Evolutionary conservation across 805 yeast species (phyloP), one percentile per base, ranked within the genome.

Genomic region (Starmerella powellii): DNA sequence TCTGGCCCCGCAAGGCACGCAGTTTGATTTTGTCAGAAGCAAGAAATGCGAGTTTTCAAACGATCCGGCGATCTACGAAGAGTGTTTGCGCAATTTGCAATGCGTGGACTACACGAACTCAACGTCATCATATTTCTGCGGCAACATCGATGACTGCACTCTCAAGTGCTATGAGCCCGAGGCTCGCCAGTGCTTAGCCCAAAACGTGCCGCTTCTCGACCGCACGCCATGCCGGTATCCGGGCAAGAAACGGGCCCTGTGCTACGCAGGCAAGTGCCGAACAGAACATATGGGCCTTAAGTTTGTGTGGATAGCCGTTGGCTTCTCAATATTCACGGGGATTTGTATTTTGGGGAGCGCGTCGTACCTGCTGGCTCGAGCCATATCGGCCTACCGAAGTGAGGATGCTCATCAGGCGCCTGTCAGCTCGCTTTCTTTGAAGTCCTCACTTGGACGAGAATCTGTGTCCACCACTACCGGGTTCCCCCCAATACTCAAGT

Each of bases 1-100:
- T 30, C 27, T 52, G 24, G n/a, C n/a, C n/a, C 36, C 34, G 19
- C 33, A 33, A 5, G 8, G 24, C 27, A 20, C n/a, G n/a, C n/a
- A 29, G 11, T 21, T 17, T 2, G 24, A 15, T 10, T 13, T 34
- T 20, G 20, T 36, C 6, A 13, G 8, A 11, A 34, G 11, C 38
- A 31, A 26, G 15, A 8, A 6, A 4, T 42, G 46, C 37, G 34
- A 34, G 26, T n/a, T 19, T 10, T 27, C 30, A 15, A 10, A 8
- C 8, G 31, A 37, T 18, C 30, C 44, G 17, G 40, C 8, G 18
- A 17, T 16, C 19, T 28, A 16, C 10, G 29, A 30, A 10, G 6
- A 12, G 29, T 38, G 46, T 30, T 36, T 36, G 38, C 40, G 40
- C 8, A 31, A 38, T 30, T 3, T 13, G 11, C 49, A 46, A 18